Conservation (phyloP, 2,329 filamentous ascomycete species). For the Dryadomyces quercivorus region DNA sequence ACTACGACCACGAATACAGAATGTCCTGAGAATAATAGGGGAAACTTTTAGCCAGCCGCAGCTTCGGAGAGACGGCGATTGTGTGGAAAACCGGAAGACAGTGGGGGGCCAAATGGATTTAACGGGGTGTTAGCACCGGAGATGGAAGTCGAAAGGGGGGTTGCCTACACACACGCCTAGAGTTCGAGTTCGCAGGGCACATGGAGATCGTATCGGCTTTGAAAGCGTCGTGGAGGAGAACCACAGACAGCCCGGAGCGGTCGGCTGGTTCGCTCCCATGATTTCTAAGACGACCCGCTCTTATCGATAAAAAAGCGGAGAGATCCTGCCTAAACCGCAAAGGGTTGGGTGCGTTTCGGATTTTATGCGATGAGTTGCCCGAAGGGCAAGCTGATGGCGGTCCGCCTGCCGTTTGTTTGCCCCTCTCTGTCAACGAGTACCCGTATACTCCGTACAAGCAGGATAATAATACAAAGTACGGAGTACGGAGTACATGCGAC, state of each 20-base stretch:
- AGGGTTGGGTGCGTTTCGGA: constrained; percentile 6
- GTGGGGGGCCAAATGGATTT: not conserved
- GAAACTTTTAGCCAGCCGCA: not conserved
- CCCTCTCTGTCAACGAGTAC: not conserved
- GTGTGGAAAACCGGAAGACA: not conserved
- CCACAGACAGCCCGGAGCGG: not conserved
- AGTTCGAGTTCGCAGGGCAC: not conserved
- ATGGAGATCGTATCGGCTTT: not conserved
- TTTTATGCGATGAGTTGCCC: not conserved
- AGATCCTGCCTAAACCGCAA: constrained; percentile 1
- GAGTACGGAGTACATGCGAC: not conserved
- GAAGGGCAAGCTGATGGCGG: not conserved
- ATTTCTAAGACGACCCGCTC: constrained; percentile 12
- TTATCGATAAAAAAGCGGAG: constrained; percentile 8
- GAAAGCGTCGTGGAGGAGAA: not conserved
- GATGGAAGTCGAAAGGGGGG: not conserved
- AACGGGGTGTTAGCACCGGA: not conserved
- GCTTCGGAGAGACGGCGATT: not conserved
- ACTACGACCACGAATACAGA: not conserved
- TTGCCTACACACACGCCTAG: not conserved
- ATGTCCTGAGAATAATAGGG: not conserved
- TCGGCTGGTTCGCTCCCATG: not conserved
- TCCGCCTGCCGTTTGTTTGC: not conserved
- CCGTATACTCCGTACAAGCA: constrained; percentile 3
- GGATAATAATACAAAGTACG: not conserved